Base-by-base conservation (phyloP, 768 basidiomycete species). In the Cystofilobasidium bisporidii region DNA sequence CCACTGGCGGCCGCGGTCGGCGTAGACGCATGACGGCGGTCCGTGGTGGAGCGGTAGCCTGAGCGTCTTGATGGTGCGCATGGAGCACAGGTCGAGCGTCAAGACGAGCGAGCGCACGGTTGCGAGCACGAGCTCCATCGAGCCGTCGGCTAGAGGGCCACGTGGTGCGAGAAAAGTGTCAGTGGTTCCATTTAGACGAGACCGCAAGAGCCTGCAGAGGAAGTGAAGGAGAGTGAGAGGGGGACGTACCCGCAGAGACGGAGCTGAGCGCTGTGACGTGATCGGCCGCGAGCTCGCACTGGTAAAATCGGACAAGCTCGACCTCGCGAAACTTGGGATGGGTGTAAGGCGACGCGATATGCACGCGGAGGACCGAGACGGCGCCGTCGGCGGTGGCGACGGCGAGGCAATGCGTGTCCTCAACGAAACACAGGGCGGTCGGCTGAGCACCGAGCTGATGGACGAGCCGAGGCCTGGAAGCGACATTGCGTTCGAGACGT, bases 401-500 rank as follows among this genome's bases (percentile, higher is more conserved):
- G 14, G 71, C 71, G 30, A 72, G 58, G 36, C 68, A 71, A 26
- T 71, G 66, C 0, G 71, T 65, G 5, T 32, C 59, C 24, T 70
- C 61, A 50, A 72, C 47, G 5, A 87, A 85, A 75, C 89, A 91
- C 20, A 96, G 81, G 30, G 79, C 78, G 65, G 84, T 83, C 48
- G 87, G 79, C 22, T 82, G 81, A 0, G 87, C 86, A 89, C 85
- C 72, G 87, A 84, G 20, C 71, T 69, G 47, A 66, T 70, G 66
- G 75, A 78, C 20, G 73, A 79, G 74, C 28, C 81, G 70, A 24
- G 81, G 77, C 59, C 89, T 89, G 75, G 87, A 87, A 26, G 92
- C 90, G 22, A 96, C 89, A 76, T 91, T 97, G 65, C 93, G 83
- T 74, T 97, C 94, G 55, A 98, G 81, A n/a, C 91, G 81, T 11